Evolutionary conservation across 306 rosid genomes (phyloP).

Genomic region (Crataegus laevigata): DNA sequence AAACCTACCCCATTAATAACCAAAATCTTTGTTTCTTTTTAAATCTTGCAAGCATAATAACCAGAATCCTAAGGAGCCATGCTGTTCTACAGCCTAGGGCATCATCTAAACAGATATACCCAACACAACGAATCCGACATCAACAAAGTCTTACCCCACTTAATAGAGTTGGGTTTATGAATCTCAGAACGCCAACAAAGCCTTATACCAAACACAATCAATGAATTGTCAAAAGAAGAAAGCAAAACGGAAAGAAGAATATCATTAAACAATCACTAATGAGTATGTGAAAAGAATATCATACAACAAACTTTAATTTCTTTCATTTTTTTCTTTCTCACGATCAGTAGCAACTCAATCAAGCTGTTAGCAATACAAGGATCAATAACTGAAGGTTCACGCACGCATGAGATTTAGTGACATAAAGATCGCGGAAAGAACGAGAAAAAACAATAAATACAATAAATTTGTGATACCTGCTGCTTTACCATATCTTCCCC

Average conservation of each 20-base stretch:
- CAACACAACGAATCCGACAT: not conserved
- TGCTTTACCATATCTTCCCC: not conserved
- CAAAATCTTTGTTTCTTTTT: not conserved
- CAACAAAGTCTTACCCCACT: too few relatives aligned
- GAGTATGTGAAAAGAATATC: conserved; percentile 21
- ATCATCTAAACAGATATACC: not conserved
- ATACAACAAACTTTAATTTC: conserved; percentile 26
- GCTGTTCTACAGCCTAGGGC: conserved; percentile 10
- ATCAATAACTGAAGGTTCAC: conserved; percentile 21
- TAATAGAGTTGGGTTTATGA: too few relatives aligned
- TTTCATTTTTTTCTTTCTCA: conserved; percentile 4
- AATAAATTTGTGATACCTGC: conserved; percentile 15
- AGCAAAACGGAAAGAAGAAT: not conserved
- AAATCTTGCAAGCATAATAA: not conserved
- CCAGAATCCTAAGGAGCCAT: not conserved
- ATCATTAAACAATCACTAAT: conserved; percentile 1
- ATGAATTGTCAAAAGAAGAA: not conserved
- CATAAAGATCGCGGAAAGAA: conserved; percentile 25
- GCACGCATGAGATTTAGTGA: conserved; percentile 10
- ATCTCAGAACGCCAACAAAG: too few relatives aligned
- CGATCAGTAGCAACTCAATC: conserved; percentile 17
- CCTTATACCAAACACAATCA: not conserved
- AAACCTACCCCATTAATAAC: not conserved
- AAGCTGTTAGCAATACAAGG: conserved; percentile 18
- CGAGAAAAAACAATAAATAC: conserved; percentile 11